Conservation (phyloP, 2,329 filamentous ascomycete genomes). For the Anisogramma anomala region DNA sequence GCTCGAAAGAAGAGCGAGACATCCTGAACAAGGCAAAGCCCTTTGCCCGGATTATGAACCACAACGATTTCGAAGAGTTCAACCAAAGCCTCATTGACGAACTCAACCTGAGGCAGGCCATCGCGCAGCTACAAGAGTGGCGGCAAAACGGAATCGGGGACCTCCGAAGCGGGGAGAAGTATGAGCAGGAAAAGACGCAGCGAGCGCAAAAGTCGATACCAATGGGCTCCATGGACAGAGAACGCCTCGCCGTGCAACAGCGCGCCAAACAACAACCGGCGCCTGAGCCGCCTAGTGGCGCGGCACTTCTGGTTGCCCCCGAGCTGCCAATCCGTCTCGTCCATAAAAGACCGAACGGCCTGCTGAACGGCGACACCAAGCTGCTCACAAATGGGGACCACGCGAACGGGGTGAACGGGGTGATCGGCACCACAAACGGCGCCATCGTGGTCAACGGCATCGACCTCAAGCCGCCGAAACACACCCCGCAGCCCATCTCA, state of each 20-base stretch:
- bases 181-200: conserved; percentile 74
- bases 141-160: conserved; percentile 73
- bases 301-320: conserved; percentile 64
- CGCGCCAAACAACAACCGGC: conserved; percentile 55
- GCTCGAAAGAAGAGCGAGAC: conserved; percentile 89
- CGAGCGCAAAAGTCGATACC: conserved; percentile 60
- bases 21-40: conserved; percentile 88
- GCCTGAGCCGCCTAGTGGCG: conserved; percentile 61
- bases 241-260: conserved; percentile 58
- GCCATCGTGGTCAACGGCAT: conserved; percentile 33
- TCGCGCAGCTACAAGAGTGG: conserved; percentile 89
- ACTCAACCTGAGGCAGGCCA: conserved; percentile 80
- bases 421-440: conserved; percentile 15
- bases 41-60: conserved; percentile 94
- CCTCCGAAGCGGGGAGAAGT: conserved; percentile 78
- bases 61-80: conserved; percentile 76
- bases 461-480: conserved; percentile 38
- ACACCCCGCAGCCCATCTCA: conserved; percentile 43
- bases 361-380: conserved; percentile 40
- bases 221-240: conserved; percentile 75
- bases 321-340: conserved; percentile 57
- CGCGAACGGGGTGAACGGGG: conserved; percentile 36
- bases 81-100: conserved; percentile 81
- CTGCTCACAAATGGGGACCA: conserved; percentile 24
- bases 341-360: conserved; percentile 21